phyloP scores from a whole-genome alignment of 345 rosid species.

The Microthlaspi erraticum region DNA sequence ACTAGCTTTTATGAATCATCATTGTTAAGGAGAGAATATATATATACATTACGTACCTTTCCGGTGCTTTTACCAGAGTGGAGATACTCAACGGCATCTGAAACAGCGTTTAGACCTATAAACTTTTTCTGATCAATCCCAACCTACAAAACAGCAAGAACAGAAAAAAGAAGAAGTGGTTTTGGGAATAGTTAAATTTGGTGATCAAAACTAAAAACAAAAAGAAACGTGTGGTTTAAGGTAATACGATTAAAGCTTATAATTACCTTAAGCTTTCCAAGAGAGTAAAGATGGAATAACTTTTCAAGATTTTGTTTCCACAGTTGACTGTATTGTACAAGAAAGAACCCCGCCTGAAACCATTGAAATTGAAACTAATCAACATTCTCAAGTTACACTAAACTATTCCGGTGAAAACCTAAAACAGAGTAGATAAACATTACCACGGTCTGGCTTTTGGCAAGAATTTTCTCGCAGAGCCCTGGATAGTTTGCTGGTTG shows the following conservation, averaged over 20 bases:
- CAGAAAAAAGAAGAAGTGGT: background rate
- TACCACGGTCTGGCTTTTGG: constrained; percentile 98
- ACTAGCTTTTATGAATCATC: background rate
- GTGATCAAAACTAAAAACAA: background rate
- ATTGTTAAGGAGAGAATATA: background rate
- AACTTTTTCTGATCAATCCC: constrained; percentile 74
- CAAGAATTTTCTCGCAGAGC: constrained; percentile 83
- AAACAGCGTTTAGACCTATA: constrained; percentile 65
- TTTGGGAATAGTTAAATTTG: background rate
- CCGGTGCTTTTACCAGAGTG: constrained; percentile 97
- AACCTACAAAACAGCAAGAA: constrained; percentile 49
- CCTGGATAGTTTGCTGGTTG: constrained; percentile 82
- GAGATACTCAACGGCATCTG: constrained; percentile 95
- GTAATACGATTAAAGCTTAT: background rate
- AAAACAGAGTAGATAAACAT: constrained; percentile 38
- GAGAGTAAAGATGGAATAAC: constrained; percentile 65
- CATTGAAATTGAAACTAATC: background rate
- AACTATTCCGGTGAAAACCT: background rate
- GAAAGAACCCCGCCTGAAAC: constrained; percentile 91
- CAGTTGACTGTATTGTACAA: constrained; percentile 66
- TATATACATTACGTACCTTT: constrained; percentile 54
- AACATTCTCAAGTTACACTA: background rate
- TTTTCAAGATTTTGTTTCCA: constrained; percentile 86
- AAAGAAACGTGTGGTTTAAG: constrained; percentile 8
- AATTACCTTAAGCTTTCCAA: constrained; percentile 86